A percentile compares a stretch with the other conserved stretches of the same genome.
Evolutionary conservation across 495 filamentous ascomycete species (phyloP).

Genomic region (Clavariopsis aquatica): DNA sequence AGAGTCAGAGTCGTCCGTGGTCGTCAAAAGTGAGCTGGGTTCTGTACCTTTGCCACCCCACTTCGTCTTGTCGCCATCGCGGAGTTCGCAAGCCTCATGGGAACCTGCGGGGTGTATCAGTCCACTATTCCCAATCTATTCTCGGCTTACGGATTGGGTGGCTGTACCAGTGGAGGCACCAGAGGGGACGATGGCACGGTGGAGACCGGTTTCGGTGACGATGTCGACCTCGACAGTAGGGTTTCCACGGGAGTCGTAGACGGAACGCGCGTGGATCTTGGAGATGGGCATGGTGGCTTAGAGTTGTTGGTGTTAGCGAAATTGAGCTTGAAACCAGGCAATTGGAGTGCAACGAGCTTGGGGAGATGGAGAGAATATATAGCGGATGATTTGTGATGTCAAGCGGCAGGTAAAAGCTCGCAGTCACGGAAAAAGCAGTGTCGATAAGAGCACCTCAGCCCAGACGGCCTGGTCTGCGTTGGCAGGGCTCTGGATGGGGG

Average conservation of each 20-base stretch:
- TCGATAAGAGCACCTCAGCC: conserved; percentile 31
- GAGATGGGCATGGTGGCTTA: conserved; percentile 79
- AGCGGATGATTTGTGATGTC: conserved; percentile 32
- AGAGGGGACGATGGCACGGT: conserved; percentile 98
- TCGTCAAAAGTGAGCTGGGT: conserved; percentile 4
- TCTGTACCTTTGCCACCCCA: conserved; percentile 85
- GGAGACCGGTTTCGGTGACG: conserved; percentile 92
- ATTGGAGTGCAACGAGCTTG: conserved; percentile 7
- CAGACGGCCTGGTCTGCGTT: conserved; percentile 17
- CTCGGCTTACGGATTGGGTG: not conserved
- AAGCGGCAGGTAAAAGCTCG: conserved; percentile 17
- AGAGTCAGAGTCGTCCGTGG: conserved; percentile 20
- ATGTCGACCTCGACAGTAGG: conserved; percentile 95
- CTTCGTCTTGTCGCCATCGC: conserved; percentile 95
- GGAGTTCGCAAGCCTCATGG: conserved; percentile 97
- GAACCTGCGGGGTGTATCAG: conserved; percentile 74
- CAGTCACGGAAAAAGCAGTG: conserved; percentile 33
- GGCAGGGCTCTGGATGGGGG: conserved; percentile 11
- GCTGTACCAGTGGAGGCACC: conserved; percentile 89
- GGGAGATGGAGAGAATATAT: conserved; percentile 19
- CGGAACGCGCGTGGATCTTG: conserved; percentile 96
- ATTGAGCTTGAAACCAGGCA: conserved; percentile 4
- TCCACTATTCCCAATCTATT: conserved; percentile 20
- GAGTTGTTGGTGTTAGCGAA: conserved; percentile 23
- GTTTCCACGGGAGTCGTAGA: conserved; percentile 99